A percentile compares a stretch with the other conserved stretches of the same genome.
These are phyloP conservation scores for Pseudocercospora fuligena DNA, from an alignment of 2,329 filamentous ascomycete genomes.

Conservation along the genomic window DNA sequence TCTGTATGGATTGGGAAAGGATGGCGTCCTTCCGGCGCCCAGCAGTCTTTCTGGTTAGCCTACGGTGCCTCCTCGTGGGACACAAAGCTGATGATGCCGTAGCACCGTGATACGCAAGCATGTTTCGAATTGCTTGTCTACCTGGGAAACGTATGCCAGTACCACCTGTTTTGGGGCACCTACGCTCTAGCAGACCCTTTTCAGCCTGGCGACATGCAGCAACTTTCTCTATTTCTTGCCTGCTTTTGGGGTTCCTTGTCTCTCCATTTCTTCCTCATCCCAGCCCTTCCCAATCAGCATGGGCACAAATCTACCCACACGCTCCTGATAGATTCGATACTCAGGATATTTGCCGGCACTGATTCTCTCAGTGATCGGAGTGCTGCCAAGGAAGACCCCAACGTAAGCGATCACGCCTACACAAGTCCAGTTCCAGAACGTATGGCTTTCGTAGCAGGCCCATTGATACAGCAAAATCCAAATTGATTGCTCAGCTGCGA, in stretches of 20 bases:
- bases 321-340: slow-evolving; percentile 80
- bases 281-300: slow-evolving; percentile 44
- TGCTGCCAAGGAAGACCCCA: slow-evolving; percentile 85
- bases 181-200: not conserved
- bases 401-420: slow-evolving; percentile 72
- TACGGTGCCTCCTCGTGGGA: not conserved
- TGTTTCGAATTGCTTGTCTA: not conserved
- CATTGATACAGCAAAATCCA: slow-evolving; percentile 91
- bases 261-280: slow-evolving; percentile 38
- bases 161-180: not conserved
- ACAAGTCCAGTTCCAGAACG: slow-evolving; percentile 77
- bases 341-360: slow-evolving; percentile 84
- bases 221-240: slow-evolving; percentile 20
- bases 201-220: slow-evolving; percentile 1
- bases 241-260: slow-evolving; percentile 22
- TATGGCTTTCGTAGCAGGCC: slow-evolving; percentile 75
- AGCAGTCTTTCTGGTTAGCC: not conserved
- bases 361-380: slow-evolving; percentile 82
- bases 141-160: not conserved
- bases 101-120: not conserved
- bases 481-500: slow-evolving; percentile 85
- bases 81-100: not conserved
- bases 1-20: not conserved
- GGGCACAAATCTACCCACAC: slow-evolving; percentile 84
- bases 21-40: not conserved